Evolutionary conservation across 768 basidiomycete genomes (phyloP).

Genomic region (Favolaschia claudopus): DNA sequence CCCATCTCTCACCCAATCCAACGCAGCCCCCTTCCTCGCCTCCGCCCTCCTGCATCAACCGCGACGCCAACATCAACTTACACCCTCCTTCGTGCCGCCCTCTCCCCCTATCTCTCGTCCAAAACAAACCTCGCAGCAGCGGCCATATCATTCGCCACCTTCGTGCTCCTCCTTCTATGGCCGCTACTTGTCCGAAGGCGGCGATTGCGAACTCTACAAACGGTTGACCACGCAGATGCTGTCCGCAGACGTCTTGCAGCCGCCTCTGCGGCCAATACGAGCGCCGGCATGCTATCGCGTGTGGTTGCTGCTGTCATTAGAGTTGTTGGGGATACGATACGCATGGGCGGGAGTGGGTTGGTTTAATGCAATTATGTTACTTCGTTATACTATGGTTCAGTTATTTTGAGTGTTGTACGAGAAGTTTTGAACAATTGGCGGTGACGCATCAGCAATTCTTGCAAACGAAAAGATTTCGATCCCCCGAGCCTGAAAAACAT

Average conservation of each 20-base stretch:
- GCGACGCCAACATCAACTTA: constrained; percentile 38
- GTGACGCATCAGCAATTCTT: too few relatives aligned
- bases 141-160: constrained; percentile 43
- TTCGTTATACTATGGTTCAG: too few relatives aligned
- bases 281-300: constrained; percentile 41
- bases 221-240: constrained; percentile 57
- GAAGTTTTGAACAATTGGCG: too few relatives aligned
- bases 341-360: constrained; percentile 80
- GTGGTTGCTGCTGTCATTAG: constrained; percentile 61
- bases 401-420: too few relatives aligned
- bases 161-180: constrained; percentile 54
- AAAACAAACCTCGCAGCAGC: constrained; percentile 54
- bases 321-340: constrained; percentile 69
- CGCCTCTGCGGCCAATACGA: constrained; percentile 46
- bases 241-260: constrained; percentile 63
- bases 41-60: constrained; percentile 28
- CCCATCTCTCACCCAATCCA: constrained; percentile 31
- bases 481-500: too few relatives aligned
- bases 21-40: constrained; percentile 15
- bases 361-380: constrained; percentile 46
- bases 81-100: constrained; percentile 54
- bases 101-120: constrained; percentile 56
- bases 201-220: constrained; percentile 20
- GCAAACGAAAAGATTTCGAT: too few relatives aligned
- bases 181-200: constrained; percentile 54